phyloP scores from a whole-genome alignment of 78 protist genomes.

The Capsaspora owczarzaki region DNA sequence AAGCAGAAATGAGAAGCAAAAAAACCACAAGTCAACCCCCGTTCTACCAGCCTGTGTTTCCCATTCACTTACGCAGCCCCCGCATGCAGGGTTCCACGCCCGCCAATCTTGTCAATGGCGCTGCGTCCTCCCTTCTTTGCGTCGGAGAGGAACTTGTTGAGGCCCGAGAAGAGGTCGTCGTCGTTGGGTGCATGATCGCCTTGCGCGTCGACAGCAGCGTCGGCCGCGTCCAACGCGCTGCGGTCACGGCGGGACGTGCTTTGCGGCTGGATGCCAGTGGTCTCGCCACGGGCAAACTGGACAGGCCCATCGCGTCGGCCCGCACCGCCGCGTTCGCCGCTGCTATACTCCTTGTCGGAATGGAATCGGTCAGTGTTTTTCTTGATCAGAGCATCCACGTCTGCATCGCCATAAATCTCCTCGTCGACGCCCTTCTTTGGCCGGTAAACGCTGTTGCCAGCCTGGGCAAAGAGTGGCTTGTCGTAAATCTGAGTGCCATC shows the following conservation, averaged over 20 bases:
- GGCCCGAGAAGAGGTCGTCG: neutral
- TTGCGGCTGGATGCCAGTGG: too few species aligned
- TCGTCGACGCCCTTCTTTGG: neutral
- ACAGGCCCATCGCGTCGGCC: constrained; percentile 44
- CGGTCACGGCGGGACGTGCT: too few species aligned
- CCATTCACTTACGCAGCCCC: neutral
- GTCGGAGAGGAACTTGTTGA: constrained; percentile 28
- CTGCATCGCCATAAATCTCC: neutral
- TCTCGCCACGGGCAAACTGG: constrained; percentile 4
- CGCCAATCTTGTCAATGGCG: constrained; percentile 19
- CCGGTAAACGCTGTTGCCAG: too few species aligned
- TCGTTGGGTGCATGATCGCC: neutral
- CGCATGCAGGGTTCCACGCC: neutral
- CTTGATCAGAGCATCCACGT: neutral
- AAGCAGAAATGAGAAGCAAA: too few species aligned
- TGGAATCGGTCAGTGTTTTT: neutral
- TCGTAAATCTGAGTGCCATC: constrained; percentile 16
- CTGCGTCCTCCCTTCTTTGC: constrained; percentile 46
- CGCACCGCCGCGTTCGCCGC: constrained; percentile 9
- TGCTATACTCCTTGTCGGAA: constrained; percentile 12
- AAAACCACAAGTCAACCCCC: too few species aligned
- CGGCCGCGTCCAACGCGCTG: too few species aligned
- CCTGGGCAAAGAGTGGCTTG: neutral
- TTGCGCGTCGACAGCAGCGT: too few species aligned
- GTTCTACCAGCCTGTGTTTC: too few species aligned